Evolutionary conservation across 2,329 filamentous ascomycete genomes (phyloP), one percentile per base, ranked within the genome.

Genomic region (Stagonosporopsis tanaceti): DNA sequence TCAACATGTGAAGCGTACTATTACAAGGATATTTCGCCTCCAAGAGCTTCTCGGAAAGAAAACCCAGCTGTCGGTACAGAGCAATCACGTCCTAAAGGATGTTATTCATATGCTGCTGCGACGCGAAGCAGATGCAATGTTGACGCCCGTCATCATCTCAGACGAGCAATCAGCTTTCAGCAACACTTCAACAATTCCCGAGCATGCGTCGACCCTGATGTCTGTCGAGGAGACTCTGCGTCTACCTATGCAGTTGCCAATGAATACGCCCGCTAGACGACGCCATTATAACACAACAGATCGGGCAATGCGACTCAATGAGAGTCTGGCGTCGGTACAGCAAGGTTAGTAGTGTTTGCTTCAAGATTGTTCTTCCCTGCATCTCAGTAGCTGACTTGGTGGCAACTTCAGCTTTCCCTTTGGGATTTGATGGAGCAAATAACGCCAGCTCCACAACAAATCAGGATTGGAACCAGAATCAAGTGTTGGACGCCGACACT

Each of bases 1-100:
- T 1, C 79, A 81, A 58, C 72, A 76, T 40, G 73, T 77, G 0
- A 81, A 81, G 55, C 72, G 78, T 32, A 77, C 73, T 7, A 74
- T 81, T 22, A 77, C 77, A 5, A 74, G 78, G 3, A 79, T 79
- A n/a, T 69, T 79, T 32, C 71, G 75, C 15, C 56, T 80, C 1
- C 78, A 79, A 25, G 73, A 78, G 38, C 61, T 77, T 20, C 46
- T 63, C 2, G 61, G 52, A n/a, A 63, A 63, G 32, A 56, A 38
- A 42, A 61, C 58, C 9, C 50, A 61, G 25, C 40, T 63, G 2
- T 61, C 61, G 5, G 55, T 59, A 40, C 61, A 61, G 37, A 63
- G 58, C 35, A 63, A 63, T 22, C 35, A 48, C n/a, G 55, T 63
- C 1, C 40, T 63, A n/a, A 63, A 59, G 32, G 61, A 63, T 32